Evolutionary conservation across 345 rosid genomes (phyloP), one percentile per base, ranked within the genome.

Genomic region (Eucalyptus regnans): DNA sequence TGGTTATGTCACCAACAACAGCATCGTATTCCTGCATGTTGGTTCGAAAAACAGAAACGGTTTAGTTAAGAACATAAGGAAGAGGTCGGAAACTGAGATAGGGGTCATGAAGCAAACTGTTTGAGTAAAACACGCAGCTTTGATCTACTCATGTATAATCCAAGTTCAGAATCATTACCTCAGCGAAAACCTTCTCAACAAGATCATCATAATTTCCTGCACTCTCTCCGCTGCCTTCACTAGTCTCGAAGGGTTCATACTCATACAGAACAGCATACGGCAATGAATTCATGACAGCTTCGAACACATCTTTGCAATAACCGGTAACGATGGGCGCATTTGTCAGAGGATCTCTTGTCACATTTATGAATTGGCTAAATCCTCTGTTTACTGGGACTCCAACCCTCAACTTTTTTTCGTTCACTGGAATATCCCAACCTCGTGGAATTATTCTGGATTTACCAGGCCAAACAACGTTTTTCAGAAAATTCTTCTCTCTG

Each of bases 241-340:
- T 18, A 22, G 87, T 88, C 49, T 86, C 60, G 15, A 89, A 90
- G 23, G 90, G 80, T 14, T 52, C 7, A 27, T 87, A 94, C 7
- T 93, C 89, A 27, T 87, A 92, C 14, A 16, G 22, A 51, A 88
- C 31, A 3, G 80, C 60, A 8, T 90, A 62, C 9, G 91, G 92
- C 48, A 93, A 79, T 68, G 80, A 20, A 3, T 88, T 27, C 20
- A 91, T 87, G 16, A 84, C 94, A 27, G 94, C 93, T 7, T 81
- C 48, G 23, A 95, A 95, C 50, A 95, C 91, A 27, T 92, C 93
- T 43, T 66, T 88, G 90, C 91, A 58, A 89, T 87, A 94, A 48
- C 96, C 94, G 0, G 86, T 79, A 18, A 88, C 86, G 1, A 1
- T 50, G 46, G 89, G 81, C 13, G 88, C 76, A 18, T 89, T 90